A percentile compares a stretch with the other conserved stretches of the same genome.
These are phyloP conservation scores for Metschnikowia arizonensis DNA, from an alignment of 805 yeast species.

Conservation along the genomic window DNA sequence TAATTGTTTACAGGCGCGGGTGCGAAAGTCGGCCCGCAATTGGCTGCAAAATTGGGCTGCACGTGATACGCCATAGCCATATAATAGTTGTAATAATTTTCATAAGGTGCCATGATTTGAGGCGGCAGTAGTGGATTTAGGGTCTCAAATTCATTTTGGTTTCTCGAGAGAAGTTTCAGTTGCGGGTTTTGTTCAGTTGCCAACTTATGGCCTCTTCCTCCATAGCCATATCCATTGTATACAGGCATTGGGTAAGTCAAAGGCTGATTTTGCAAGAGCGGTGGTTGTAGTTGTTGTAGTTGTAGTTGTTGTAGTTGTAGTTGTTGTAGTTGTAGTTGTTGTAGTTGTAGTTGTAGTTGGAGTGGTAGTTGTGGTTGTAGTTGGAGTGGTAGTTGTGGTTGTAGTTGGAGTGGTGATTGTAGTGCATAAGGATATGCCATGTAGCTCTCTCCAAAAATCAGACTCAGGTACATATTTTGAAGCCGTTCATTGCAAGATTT, in stretches of 20 bases:
- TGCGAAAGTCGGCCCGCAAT: conserved; percentile 2
- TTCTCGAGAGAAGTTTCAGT: background rate
- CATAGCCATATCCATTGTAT: background rate
- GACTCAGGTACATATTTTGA: background rate
- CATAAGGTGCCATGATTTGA: background rate
- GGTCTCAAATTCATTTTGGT: background rate
- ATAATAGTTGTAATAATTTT: background rate
- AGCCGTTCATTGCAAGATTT: conserved; percentile 16
- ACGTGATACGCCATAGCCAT: background rate
- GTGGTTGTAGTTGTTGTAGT: background rate
- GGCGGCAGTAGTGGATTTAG: background rate
- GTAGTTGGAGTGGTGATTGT: background rate
- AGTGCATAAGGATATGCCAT: background rate
- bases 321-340: background rate
- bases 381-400: background rate
- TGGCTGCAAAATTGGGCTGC: conserved; percentile 5
- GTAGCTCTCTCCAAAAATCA: background rate
- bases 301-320: background rate
- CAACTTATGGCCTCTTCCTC: background rate
- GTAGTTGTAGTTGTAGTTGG: background rate
- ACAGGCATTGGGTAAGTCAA: background rate
- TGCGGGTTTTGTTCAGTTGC: background rate
- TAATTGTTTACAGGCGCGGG: background rate
- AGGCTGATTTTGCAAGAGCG: background rate
- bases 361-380: background rate